Conservation (phyloP, 2,329 filamentous ascomycete genomes). For the Harringtonia lauricola region DNA sequence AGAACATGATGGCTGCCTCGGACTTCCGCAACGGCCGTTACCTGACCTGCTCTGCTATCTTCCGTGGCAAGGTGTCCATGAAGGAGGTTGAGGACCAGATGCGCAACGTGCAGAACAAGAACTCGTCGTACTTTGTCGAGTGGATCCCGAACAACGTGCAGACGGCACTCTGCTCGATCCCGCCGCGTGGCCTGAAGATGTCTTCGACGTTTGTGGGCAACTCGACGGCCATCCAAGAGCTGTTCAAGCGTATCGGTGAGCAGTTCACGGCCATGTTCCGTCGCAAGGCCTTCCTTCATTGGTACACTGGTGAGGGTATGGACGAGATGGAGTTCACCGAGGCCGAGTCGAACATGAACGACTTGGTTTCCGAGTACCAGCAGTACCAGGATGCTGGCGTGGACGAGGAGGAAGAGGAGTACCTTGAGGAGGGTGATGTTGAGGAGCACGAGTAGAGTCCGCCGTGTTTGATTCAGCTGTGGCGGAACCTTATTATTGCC, state of each 20-base stretch:
- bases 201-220: slow-evolving; percentile 98
- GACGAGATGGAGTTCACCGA: slow-evolving; percentile 99
- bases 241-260: slow-evolving; percentile 99
- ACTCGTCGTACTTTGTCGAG: slow-evolving; percentile 98
- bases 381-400: slow-evolving; percentile 99
- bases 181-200: slow-evolving; percentile 96
- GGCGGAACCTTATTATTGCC: background rate
- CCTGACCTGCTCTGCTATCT: slow-evolving; percentile 98
- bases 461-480: background rate
- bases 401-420: slow-evolving; percentile 95
- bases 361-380: slow-evolving; percentile 98
- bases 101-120: slow-evolving; percentile 99
- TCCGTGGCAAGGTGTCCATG: slow-evolving; percentile 99
- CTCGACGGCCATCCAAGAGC: slow-evolving; percentile 98
- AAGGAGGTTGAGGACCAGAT: slow-evolving; percentile 99
- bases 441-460: slow-evolving; percentile 35
- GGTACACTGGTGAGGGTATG: slow-evolving; percentile 99
- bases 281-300: slow-evolving; percentile 99
- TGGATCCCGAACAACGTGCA: slow-evolving; percentile 99
- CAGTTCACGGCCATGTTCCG: slow-evolving; percentile 99
- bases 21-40: slow-evolving; percentile 99
- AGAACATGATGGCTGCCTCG: slow-evolving; percentile 99
- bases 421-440: slow-evolving; percentile 75
- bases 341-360: slow-evolving; percentile 99
- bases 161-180: slow-evolving; percentile 97